phyloP scores from a whole-genome alignment of 495 filamentous ascomycete genomes.

The Tuber brumale region DNA sequence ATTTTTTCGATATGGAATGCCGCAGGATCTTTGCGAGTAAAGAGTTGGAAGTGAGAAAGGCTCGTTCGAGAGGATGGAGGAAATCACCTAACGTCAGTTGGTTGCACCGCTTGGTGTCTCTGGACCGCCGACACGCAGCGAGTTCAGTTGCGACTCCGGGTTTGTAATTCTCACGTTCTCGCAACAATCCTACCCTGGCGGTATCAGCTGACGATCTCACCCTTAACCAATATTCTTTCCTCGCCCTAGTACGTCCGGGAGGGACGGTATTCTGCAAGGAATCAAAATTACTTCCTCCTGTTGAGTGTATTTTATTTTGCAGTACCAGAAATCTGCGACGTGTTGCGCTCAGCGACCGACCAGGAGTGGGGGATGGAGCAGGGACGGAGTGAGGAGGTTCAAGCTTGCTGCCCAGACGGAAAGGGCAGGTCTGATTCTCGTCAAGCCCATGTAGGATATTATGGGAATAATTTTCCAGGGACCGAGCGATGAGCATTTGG shows the following conservation, averaged over 20 bases:
- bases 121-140: constrained; percentile 12
- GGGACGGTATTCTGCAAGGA: neutral
- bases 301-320: neutral
- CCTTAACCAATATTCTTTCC: constrained; percentile 16
- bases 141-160: neutral
- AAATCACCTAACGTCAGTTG: constrained; percentile 38
- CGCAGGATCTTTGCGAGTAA: neutral
- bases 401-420: neutral
- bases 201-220: constrained; percentile 20
- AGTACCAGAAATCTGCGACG: neutral
- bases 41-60: constrained; percentile 7
- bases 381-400: neutral
- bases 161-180: neutral
- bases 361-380: neutral
- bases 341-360: neutral
- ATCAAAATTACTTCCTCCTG: neutral
- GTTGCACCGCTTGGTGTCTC: constrained; percentile 8
- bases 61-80: constrained; percentile 17
- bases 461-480: neutral
- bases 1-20: neutral
- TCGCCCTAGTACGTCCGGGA: neutral
- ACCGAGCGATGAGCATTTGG: neutral
- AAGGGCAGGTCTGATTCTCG: neutral
- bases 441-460: neutral
- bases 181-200: neutral